A percentile compares a stretch with the other conserved stretches of the same genome.
Conservation (phyloP, 2,329 filamentous ascomycete genomes). For the Paecilomyces sp. region DNA sequence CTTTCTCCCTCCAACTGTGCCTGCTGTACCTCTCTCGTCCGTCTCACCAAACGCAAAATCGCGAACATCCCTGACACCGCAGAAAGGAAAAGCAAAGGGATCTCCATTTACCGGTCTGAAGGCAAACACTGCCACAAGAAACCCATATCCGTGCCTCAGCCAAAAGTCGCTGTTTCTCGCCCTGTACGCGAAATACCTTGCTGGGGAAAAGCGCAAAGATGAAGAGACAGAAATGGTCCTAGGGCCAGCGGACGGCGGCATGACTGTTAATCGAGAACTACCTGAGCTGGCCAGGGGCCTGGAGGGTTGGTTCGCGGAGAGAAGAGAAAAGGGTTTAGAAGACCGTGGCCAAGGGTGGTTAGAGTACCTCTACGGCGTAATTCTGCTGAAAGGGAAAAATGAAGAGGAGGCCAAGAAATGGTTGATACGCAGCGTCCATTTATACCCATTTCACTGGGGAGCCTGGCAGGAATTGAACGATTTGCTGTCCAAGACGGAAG, state of each 20-base stretch:
- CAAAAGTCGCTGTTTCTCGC: constrained; percentile 90
- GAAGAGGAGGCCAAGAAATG: constrained; percentile 77
- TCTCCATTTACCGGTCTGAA: constrained; percentile 29
- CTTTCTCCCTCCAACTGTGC: constrained; percentile 72
- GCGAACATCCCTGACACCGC: constrained; percentile 33
- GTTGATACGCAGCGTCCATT: constrained; percentile 79
- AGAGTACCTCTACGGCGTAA: constrained; percentile 75
- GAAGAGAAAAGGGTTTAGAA: constrained; percentile 53
- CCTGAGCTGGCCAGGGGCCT: constrained; percentile 67
- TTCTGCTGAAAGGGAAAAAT: constrained; percentile 84
- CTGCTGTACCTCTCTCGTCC: constrained; percentile 54
- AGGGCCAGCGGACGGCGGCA: constrained; percentile 82
- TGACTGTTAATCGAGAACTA: constrained; percentile 78
- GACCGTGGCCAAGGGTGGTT: constrained; percentile 79
- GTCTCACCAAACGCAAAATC: constrained; percentile 29
- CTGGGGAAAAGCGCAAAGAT: constrained; percentile 91
- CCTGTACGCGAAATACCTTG: constrained; percentile 85
- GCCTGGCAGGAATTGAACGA: constrained; percentile 90
- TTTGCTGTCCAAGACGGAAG: constrained; percentile 70
- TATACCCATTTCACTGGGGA: constrained; percentile 94
- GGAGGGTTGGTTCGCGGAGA: constrained; percentile 71
- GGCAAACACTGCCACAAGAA: constrained; percentile 21
- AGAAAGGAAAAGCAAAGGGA: constrained; percentile 57
- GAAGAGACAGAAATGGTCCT: constrained; percentile 97
- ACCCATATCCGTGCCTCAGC: constrained; percentile 54